Conservation (phyloP, 495 filamentous ascomycete genomes). For the Penicillium taxi region DNA sequence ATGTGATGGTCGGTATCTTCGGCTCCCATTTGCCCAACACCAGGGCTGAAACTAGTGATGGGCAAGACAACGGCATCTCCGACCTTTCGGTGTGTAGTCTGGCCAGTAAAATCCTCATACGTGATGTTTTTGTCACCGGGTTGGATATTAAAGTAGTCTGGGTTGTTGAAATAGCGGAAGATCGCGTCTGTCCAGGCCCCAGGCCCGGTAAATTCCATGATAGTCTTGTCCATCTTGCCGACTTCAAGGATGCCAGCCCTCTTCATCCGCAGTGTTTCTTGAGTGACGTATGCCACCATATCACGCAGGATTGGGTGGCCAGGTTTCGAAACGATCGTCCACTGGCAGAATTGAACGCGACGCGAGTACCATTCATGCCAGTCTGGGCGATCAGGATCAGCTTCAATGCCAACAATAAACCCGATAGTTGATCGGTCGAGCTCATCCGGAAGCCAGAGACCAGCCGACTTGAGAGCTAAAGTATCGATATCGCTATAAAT, state of each 20-base stretch:
- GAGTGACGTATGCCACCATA: constrained; percentile 76
- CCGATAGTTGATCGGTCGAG: constrained; percentile 72
- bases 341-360: constrained; percentile 96
- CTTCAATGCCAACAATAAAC: constrained; percentile 88
- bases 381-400: constrained; percentile 85
- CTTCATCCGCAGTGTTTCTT: constrained; percentile 72
- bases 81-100: constrained; percentile 72
- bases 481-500: constrained; percentile 98
- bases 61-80: constrained; percentile 91
- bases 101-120: constrained; percentile 82
- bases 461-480: constrained; percentile 67
- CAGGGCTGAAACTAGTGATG: constrained; percentile 95
- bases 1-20: constrained; percentile 85
- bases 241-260: constrained; percentile 53
- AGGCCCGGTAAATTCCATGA: constrained; percentile 96
- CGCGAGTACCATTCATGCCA: constrained; percentile 96
- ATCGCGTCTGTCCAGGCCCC: constrained; percentile 91
- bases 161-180: constrained; percentile 90
- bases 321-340: constrained; percentile 94
- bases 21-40: constrained; percentile 90
- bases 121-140: constrained; percentile 63
- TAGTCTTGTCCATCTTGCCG: constrained; percentile 62
- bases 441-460: constrained; percentile 76
- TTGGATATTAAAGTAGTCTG: constrained; percentile 77
- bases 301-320: constrained; percentile 89